Evolutionary conservation across 306 rosid genomes (phyloP), one percentile per base, ranked within the genome.

Genomic region (Ziziphus jujuba): DNA sequence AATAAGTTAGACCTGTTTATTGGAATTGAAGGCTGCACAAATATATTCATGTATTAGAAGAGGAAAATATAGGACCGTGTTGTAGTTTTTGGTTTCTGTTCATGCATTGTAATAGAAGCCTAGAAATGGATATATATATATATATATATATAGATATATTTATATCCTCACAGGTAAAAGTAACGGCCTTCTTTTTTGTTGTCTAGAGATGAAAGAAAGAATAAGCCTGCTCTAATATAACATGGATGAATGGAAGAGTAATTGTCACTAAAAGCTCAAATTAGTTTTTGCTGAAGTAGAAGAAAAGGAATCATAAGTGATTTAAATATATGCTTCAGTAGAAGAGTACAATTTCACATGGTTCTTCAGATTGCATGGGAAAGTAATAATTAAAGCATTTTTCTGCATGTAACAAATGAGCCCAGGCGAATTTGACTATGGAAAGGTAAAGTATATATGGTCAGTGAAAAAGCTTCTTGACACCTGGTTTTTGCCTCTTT

Each of bases 321-420:
- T 64, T 9, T 22, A 54, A 21, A 33, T 31, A 60, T 73, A 50
- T 14, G 56, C 63, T 65, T 24, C 5, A 65, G 62, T 33, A 59
- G 13, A n/a, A 50, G 55, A 52, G 59, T 67, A 65, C 56, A 74
- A 36, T 47, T 52, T 50, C 55, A 59, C 69, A 59, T 40, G 78
- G 31, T 65, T 61, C 58, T 43, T 49, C 57, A 49, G 44, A 61
- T 67, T 52, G 34, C 14, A 44, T 47, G 22, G 35, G 25, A 57
- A 59, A 40, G 72, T 61, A 66, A 67, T 28, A 10, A 63, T 60
- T 72, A 69, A 77, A 75, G 62, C 52, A n/a, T 61, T 64, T 69
- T 17, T 9, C 44, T 77, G 44, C 35, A 70, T 69, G 66, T 61
- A 60, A 25, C 38, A 23, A 25, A 61, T 43, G 35, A 22, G 77